Percentiles rank a stretch among this genome's conserved stretches.
Evolutionary conservation across 495 filamentous ascomycete genomes (phyloP).

Genomic region (Neurospora cerealis): DNA sequence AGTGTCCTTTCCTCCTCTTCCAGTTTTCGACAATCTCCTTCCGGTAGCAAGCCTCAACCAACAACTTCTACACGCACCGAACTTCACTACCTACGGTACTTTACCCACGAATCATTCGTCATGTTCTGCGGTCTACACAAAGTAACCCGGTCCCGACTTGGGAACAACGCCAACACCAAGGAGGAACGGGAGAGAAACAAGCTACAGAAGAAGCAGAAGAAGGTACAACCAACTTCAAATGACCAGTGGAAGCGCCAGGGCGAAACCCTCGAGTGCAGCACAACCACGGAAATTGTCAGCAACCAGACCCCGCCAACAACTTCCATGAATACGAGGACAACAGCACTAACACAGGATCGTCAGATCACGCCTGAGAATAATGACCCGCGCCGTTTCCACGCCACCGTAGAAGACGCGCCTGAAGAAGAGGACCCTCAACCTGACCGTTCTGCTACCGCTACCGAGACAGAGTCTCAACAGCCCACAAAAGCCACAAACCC

Average conservation of each 20-base stretch:
- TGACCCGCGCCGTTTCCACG: constrained; percentile 15
- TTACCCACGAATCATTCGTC: too few relatives aligned
- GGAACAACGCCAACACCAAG: neutral
- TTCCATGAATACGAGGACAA: neutral
- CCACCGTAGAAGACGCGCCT: neutral
- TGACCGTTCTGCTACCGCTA: neutral
- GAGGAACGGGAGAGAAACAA: too few relatives aligned
- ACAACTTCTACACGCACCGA: too few relatives aligned
- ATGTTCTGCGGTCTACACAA: too few relatives aligned
- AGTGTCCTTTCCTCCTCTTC: too few relatives aligned
- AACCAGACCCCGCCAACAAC: neutral
- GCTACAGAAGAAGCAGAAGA: neutral
- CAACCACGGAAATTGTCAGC: constrained; percentile 16
- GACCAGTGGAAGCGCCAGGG: constrained; percentile 10
- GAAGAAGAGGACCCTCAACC: neutral
- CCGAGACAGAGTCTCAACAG: neutral
- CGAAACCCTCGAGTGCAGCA: constrained; percentile 13
- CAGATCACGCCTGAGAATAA: constrained; percentile 11
- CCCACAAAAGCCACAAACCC: neutral
- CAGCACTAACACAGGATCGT: neutral
- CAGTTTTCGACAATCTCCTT: too few relatives aligned
- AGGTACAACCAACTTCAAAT: neutral
- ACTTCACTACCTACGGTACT: too few relatives aligned
- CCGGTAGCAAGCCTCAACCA: too few relatives aligned
- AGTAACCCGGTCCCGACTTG: too few relatives aligned